phyloP scores from a whole-genome alignment of 75 land plant species.

The Selaginella tamariscina region DNA sequence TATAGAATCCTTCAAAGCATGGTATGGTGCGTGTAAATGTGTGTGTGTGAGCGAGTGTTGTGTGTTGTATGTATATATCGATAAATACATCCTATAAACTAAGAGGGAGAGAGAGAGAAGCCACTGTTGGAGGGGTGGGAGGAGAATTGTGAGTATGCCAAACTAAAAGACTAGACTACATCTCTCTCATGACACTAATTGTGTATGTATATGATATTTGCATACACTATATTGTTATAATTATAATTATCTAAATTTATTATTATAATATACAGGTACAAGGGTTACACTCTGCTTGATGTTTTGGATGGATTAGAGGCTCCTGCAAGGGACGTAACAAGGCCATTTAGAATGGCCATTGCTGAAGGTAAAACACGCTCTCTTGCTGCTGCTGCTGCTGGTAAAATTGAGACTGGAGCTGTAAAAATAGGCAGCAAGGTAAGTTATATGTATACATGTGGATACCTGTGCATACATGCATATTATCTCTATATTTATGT shows the following conservation, averaged over 20 bases:
- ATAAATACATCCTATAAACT: too few species aligned
- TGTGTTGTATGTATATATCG: too few species aligned
- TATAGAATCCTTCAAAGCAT: conserved; percentile 43
- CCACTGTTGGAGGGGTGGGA: too few species aligned
- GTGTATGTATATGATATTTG: too few species aligned
- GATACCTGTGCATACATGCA: too few species aligned
- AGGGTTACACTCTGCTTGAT: conserved; percentile 52
- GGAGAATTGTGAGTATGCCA: too few species aligned
- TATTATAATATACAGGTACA: conserved; percentile 40
- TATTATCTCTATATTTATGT: not conserved
- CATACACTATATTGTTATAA: too few species aligned
- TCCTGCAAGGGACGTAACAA: conserved; percentile 52
- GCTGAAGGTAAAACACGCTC: conserved; percentile 62
- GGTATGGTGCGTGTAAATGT: too few species aligned
- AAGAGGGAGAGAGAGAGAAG: too few species aligned
- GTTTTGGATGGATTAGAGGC: conserved; percentile 64
- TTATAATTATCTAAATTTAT: not conserved
- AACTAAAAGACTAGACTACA: too few species aligned
- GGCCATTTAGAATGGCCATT: conserved; percentile 74
- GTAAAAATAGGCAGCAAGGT: conserved; percentile 78
- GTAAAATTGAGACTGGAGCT: conserved; percentile 89
- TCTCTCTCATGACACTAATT: too few species aligned
- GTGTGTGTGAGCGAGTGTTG: too few species aligned
- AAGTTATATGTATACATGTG: not conserved
- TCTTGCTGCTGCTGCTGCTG: conserved; percentile 58